Evolutionary conservation across 1,139 yeast genomes (phyloP).

Genomic region (Taphrina communis): DNA sequence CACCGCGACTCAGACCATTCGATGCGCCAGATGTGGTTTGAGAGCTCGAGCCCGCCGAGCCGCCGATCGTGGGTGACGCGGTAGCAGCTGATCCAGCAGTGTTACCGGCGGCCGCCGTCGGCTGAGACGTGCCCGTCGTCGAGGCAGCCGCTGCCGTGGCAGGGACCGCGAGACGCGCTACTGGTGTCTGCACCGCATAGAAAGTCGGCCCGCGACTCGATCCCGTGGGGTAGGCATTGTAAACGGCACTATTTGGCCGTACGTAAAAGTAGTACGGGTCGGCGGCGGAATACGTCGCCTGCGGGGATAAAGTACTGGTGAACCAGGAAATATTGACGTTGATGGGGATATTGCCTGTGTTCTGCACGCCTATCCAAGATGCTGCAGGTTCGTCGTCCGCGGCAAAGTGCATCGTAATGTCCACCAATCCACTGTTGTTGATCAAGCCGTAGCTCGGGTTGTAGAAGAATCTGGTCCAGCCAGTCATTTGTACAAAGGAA

Average conservation of each 20-base stretch:
- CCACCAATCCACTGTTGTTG: constrained; percentile 28
- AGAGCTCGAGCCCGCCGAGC: neutral
- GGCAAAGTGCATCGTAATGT: constrained; percentile 36
- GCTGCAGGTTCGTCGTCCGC: constrained; percentile 36
- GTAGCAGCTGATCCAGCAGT: constrained; percentile 8
- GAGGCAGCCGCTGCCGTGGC: constrained; percentile 2
- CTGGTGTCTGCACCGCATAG: constrained; percentile 39
- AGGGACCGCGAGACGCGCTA: constrained; percentile 6
- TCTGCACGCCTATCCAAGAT: constrained; percentile 35
- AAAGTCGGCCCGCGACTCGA: constrained; percentile 33
- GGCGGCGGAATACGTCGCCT: constrained; percentile 25
- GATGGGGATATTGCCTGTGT: constrained; percentile 36
- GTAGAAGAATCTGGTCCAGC: constrained; percentile 40
- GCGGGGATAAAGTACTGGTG: constrained; percentile 24
- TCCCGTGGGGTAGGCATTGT: constrained; percentile 26
- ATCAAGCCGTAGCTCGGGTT: constrained; percentile 24
- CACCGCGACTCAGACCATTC: constrained; percentile 23
- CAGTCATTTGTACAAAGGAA: constrained; percentile 36
- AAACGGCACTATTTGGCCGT: constrained; percentile 32
- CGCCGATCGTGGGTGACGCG: neutral
- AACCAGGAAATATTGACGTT: constrained; percentile 37
- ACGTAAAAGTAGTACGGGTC: constrained; percentile 35
- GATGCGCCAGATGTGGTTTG: neutral
- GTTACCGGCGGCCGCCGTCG: neutral
- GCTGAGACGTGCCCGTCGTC: neutral